A percentile compares a stretch with the other conserved stretches of the same genome.
Conservation (phyloP, 169 alveolate genomes). For the Neospora caninum region DNA sequence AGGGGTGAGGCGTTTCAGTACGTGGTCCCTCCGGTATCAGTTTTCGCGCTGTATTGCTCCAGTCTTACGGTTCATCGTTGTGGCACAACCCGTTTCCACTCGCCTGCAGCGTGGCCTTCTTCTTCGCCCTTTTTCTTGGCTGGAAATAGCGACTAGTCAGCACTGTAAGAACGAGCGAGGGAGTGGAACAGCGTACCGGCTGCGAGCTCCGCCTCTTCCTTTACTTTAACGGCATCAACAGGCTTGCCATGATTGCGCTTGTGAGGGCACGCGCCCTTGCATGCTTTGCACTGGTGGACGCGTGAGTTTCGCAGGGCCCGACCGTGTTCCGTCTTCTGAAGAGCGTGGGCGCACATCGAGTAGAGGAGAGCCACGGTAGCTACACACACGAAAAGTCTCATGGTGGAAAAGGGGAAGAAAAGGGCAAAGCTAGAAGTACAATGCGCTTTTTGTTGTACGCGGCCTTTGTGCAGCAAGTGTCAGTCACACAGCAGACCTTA, state of each 20-base stretch:
- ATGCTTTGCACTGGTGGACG: background rate
- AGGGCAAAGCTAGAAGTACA: background rate
- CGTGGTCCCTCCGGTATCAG: background rate
- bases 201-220: slow-evolving; percentile 34
- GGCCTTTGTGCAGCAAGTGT: background rate
- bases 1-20: background rate
- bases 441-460: background rate
- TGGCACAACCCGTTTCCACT: background rate
- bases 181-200: background rate
- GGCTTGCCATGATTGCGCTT: background rate
- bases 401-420: background rate
- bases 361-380: background rate
- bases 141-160: background rate
- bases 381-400: background rate
- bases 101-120: slow-evolving; percentile 2
- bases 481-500: background rate
- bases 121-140: background rate
- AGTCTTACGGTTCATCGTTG: background rate
- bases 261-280: slow-evolving; percentile 40
- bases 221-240: background rate
- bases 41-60: background rate
- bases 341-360: background rate
- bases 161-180: background rate
- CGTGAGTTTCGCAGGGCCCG: background rate
- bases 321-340: background rate